Evolutionary conservation across 2,329 filamentous ascomycete species (phyloP), one percentile per base, ranked within the genome.

Genomic region (Boeremia exigua): DNA sequence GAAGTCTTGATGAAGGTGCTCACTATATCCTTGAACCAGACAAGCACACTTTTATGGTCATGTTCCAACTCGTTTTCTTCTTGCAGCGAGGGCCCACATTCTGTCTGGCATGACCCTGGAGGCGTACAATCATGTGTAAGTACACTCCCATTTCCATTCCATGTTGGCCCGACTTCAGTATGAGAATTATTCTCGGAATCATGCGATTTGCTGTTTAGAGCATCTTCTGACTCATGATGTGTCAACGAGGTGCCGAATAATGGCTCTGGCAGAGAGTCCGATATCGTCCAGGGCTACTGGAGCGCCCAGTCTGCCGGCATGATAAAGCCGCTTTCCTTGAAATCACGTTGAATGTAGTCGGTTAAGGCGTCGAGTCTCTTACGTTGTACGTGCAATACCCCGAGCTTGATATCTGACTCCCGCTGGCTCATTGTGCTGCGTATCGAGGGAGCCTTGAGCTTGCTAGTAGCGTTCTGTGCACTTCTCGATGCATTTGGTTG

Each of bases 351-450:
- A 9, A 81, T 75, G 34, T 76, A 78, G 25, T 74, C 71, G 1
- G 78, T 75, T 66, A 82, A 70, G 4, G 76, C 76, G 48, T 82
- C 79, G 23, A 81, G 58, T 66, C 80, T 81, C 65, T 76, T 79
- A 11, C 80, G 75, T 55, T 82, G 80, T 19, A 82, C 72, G 33
- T 79, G 77, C n/a, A 82, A 69, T 2, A 76, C 73, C 17, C 78
- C 77, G 9, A 70, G 59, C 34, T 68, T 67, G 54, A 77, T 59
- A 54, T 77, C 71, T 38, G 68, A 69, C 34, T 77, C 71, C n/a
- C 66, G 60, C 45, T 71, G 63, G 56, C 73, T 74, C 67, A 76
- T 71, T 29, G 73, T 66, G 63, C 73, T 77, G 37, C 67, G 67
- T 11, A 76, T 67, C 1, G 73, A 76, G 10, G 68, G 60, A 3